These are phyloP conservation scores for Tricladium varicosporioides DNA, from an alignment of 2,329 filamentous ascomycete species.

Conservation along the genomic window DNA sequence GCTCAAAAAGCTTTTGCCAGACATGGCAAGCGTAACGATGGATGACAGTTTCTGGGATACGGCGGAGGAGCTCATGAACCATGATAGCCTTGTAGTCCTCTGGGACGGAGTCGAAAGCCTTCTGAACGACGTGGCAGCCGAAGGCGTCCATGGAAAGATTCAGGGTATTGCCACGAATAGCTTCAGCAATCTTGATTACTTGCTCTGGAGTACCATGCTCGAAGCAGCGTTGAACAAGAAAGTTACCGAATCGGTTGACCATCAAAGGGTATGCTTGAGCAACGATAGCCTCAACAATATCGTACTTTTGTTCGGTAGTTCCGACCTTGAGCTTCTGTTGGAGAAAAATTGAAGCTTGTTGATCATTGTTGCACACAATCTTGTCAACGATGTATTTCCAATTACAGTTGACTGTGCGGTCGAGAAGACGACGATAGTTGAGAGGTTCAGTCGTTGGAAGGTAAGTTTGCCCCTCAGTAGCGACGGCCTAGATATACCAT, in stretches of 20 bases:
- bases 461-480: conserved; percentile 69
- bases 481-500: conserved; percentile 40
- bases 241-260: conserved; percentile 98
- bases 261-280: conserved; percentile 92
- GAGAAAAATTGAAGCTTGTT: conserved; percentile 97
- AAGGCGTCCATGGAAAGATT: conserved; percentile 98
- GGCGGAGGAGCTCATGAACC: conserved; percentile 94
- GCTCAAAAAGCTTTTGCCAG: conserved; percentile 98
- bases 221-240: conserved; percentile 96
- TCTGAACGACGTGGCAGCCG: conserved; percentile 96
- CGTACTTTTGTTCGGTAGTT: conserved; percentile 91
- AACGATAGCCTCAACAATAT: conserved; percentile 95
- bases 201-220: conserved; percentile 96
- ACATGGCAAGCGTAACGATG: conserved; percentile 99
- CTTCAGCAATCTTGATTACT: conserved; percentile 89
- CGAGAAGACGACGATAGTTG: conserved; percentile 92
- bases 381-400: conserved; percentile 99
- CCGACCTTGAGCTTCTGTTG: conserved; percentile 99
- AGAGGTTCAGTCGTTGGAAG: conserved; percentile 85
- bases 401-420: conserved; percentile 95
- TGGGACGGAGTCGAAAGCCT: conserved; percentile 95
- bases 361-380: conserved; percentile 98
- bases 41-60: conserved; percentile 96
- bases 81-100: conserved; percentile 98
- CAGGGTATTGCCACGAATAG: conserved; percentile 90